Conservation (phyloP, 805 yeast species). For the Suhomyces canberraensis region DNA sequence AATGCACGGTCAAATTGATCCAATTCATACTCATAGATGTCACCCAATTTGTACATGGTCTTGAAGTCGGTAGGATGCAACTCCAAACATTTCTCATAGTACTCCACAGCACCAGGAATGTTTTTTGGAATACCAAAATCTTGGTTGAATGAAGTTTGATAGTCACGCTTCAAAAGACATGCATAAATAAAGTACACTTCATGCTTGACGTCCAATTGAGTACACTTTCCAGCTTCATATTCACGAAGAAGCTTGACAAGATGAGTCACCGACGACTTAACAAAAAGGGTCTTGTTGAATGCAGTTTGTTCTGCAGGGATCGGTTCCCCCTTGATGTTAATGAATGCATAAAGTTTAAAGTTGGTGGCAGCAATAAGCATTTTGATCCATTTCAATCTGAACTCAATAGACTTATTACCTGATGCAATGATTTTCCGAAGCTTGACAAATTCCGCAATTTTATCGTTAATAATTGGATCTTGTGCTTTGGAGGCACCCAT, state of each 20-base stretch:
- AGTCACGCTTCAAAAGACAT: constrained; percentile 36
- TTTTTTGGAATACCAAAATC: constrained; percentile 34
- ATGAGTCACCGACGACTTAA: constrained; percentile 38
- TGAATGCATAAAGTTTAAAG: constrained; percentile 36
- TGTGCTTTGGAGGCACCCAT: constrained; percentile 12
- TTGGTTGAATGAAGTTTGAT: constrained; percentile 27
- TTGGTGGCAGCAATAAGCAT: constrained; percentile 40
- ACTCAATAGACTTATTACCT: constrained; percentile 41
- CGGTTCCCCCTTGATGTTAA: constrained; percentile 41
- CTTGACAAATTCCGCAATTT: constrained; percentile 32
- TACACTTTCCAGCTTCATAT: constrained; percentile 20
- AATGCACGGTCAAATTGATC: constrained; percentile 32
- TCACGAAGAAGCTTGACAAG: constrained; percentile 35
- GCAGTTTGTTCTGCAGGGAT: constrained; percentile 27
- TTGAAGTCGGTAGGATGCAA: constrained; percentile 30
- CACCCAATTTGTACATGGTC: constrained; percentile 38
- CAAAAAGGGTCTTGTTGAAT: constrained; percentile 32
- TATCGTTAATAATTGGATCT: constrained; percentile 27
- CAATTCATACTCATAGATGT: constrained; percentile 34
- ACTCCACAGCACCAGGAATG: constrained; percentile 25
- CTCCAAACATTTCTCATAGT: constrained; percentile 30
- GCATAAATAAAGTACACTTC: constrained; percentile 39
- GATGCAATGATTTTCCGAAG: constrained; percentile 36
- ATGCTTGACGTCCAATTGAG: constrained; percentile 15
- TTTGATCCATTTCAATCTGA: constrained; percentile 41